These are phyloP conservation scores for Globisporangium okanoganense DNA, from an alignment of 352 stramenopile genomes.

Conservation along the genomic window DNA sequence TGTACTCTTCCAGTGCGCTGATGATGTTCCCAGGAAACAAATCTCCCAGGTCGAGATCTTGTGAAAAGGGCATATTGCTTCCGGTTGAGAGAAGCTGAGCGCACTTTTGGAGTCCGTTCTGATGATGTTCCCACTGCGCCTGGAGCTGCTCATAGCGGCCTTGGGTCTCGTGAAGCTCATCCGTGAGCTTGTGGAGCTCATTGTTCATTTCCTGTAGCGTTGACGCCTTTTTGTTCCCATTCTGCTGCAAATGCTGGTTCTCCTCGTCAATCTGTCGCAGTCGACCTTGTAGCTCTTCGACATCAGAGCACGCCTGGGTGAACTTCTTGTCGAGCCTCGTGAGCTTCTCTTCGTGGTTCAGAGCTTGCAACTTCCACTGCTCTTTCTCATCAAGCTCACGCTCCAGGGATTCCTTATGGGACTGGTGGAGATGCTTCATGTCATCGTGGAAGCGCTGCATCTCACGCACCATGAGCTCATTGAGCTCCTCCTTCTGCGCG, in stretches of 20 bases:
- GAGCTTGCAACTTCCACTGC: constrained; percentile 20
- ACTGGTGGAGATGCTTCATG: constrained; percentile 27
- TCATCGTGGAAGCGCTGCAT: constrained; percentile 41
- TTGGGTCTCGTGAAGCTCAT: constrained; percentile 29
- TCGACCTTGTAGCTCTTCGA: constrained; percentile 28
- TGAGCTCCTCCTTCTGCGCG: constrained; percentile 68
- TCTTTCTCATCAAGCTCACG: constrained; percentile 20
- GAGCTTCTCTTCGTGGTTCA: constrained; percentile 19
- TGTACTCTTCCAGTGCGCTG: constrained; percentile 19
- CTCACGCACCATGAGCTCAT: constrained; percentile 47
- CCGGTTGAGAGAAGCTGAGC: constrained; percentile 25
- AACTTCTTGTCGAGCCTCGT: constrained; percentile 15
- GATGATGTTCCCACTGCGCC: constrained; percentile 23
- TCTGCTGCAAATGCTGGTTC: constrained; percentile 39
- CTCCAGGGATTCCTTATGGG: constrained; percentile 22
- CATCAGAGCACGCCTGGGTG: constrained; percentile 18
- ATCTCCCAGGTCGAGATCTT: constrained; percentile 4
- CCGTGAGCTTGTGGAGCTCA: constrained; percentile 38
- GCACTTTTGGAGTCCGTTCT: constrained; percentile 22
- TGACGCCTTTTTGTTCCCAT: constrained; percentile 39
- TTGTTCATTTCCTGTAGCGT: constrained; percentile 58
- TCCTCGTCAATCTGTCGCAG: constrained; percentile 34
- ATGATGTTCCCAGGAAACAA: constrained; percentile 20
- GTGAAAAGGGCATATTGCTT: neutral
- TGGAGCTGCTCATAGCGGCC: constrained; percentile 31